These are phyloP conservation scores for Silybum marianum DNA, from an alignment of 129 eudicot species.

Conservation along the genomic window DNA sequence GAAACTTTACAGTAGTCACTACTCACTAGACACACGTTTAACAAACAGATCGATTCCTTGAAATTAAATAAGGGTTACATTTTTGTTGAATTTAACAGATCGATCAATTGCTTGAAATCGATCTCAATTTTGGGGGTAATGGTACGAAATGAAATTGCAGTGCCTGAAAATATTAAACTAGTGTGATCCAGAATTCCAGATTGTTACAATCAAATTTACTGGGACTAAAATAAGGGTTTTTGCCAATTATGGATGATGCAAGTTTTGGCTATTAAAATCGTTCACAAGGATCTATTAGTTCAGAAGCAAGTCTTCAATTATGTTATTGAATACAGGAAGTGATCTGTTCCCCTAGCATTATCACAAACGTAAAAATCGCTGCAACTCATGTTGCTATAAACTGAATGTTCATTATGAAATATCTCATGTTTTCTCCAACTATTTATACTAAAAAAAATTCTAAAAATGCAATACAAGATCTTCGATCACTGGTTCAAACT, in stretches of 20 bases:
- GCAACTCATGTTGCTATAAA: slow-evolving; percentile 36
- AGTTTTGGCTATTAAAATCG: background rate
- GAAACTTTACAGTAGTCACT: too few species aligned
- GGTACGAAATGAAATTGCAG: background rate
- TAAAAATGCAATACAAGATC: slow-evolving; percentile 34
- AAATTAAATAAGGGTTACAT: too few species aligned
- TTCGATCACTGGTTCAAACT: slow-evolving; percentile 13
- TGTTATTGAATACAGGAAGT: slow-evolving; percentile 32
- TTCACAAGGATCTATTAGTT: background rate
- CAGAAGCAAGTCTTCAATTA: slow-evolving; percentile 11
- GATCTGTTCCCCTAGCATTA: slow-evolving; percentile 15
- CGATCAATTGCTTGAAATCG: background rate
- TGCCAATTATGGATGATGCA: background rate
- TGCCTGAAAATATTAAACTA: background rate
- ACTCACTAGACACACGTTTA: background rate
- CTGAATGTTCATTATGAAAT: slow-evolving; percentile 26
- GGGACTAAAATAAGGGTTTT: background rate
- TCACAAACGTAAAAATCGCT: slow-evolving; percentile 18
- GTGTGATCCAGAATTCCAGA: background rate
- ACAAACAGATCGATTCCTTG: too few species aligned
- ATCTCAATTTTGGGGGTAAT: background rate
- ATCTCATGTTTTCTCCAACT: slow-evolving; percentile 33
- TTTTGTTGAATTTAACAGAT: too few species aligned
- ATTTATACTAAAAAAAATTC: slow-evolving; percentile 38
- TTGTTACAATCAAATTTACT: background rate